Conservation (phyloP, 257 asterid genomes). For the Rhazya stricta region DNA sequence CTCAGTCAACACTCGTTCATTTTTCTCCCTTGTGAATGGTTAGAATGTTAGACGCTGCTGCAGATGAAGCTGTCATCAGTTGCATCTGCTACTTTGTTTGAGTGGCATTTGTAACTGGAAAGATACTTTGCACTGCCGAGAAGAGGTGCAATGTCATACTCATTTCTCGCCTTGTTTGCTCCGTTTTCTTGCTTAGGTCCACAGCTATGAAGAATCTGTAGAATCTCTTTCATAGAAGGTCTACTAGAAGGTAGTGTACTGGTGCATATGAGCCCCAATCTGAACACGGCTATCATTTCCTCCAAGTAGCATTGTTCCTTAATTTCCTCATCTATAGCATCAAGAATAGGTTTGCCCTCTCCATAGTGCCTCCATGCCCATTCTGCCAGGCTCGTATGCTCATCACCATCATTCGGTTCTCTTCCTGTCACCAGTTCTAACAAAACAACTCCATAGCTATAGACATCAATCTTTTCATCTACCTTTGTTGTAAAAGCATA, state of each 20-base stretch:
- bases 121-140: slow-evolving; percentile 56
- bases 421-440: slow-evolving; percentile 44
- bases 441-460: slow-evolving; percentile 41
- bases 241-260: slow-evolving; percentile 50
- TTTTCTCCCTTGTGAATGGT: background rate
- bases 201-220: slow-evolving; percentile 47
- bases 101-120: slow-evolving; percentile 45
- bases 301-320: slow-evolving; percentile 45
- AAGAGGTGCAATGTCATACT: slow-evolving; percentile 54
- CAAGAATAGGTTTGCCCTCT: slow-evolving; percentile 42
- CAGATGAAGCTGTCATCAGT: slow-evolving; percentile 38
- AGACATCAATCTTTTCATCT: slow-evolving; percentile 40
- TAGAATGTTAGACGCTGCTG: slow-evolving; percentile 22
- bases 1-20: background rate
- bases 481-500: slow-evolving; percentile 54
- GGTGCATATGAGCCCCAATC: slow-evolving; percentile 74
- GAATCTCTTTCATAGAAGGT: slow-evolving; percentile 75
- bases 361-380: slow-evolving; percentile 77
- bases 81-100: slow-evolving; percentile 39
- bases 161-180: slow-evolving; percentile 29
- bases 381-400: slow-evolving; percentile 66
- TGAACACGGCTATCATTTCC: slow-evolving; percentile 47
- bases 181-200: slow-evolving; percentile 23
- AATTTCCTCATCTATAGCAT: slow-evolving; percentile 44
- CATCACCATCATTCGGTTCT: slow-evolving; percentile 57